Percentiles rank a stretch among this genome's conserved stretches.
phyloP scores from a whole-genome alignment of 495 filamentous ascomycete species.

The Aspergillus indologenus region DNA sequence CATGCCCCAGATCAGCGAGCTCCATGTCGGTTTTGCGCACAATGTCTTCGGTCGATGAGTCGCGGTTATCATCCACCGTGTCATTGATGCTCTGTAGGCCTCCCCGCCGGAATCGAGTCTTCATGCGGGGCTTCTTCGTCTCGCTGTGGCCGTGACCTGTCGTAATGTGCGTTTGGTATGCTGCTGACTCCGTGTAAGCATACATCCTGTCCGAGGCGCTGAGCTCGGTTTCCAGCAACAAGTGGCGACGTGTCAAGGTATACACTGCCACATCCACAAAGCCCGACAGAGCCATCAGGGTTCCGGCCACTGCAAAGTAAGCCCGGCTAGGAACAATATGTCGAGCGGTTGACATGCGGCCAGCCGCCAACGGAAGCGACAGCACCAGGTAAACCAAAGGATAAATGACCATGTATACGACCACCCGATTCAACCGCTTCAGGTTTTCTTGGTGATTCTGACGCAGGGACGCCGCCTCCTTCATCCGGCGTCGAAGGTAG shows the following conservation, averaged over 20 bases:
- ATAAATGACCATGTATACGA: slow-evolving; percentile 70
- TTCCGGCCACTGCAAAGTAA: slow-evolving; percentile 66
- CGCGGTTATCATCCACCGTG: slow-evolving; percentile 26
- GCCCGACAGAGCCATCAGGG: slow-evolving; percentile 66
- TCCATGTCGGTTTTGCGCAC: slow-evolving; percentile 36
- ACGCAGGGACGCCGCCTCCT: slow-evolving; percentile 34
- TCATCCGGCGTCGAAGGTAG: slow-evolving; percentile 48
- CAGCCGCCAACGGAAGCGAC: slow-evolving; percentile 66
- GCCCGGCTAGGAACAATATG: slow-evolving; percentile 45
- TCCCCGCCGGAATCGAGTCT: slow-evolving; percentile 26
- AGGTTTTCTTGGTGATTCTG: slow-evolving; percentile 36
- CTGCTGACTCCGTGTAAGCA: slow-evolving; percentile 18
- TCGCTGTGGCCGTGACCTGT: slow-evolving; percentile 16
- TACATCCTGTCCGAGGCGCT: slow-evolving; percentile 32
- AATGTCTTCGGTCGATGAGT: slow-evolving; percentile 38
- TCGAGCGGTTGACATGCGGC: slow-evolving; percentile 60
- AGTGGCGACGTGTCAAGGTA: slow-evolving; percentile 46
- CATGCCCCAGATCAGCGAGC: slow-evolving; percentile 26
- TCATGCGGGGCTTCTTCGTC: slow-evolving; percentile 19
- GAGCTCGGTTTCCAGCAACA: slow-evolving; percentile 37
- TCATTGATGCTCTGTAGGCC: slow-evolving; percentile 24
- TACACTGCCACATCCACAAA: slow-evolving; percentile 70
- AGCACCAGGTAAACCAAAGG: slow-evolving; percentile 67
- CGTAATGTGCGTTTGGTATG: slow-evolving; percentile 32
- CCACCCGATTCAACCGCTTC: slow-evolving; percentile 45